These are phyloP conservation scores for Candida palmyrensis DNA, from an alignment of 805 yeast genomes.

Conservation along the genomic window DNA sequence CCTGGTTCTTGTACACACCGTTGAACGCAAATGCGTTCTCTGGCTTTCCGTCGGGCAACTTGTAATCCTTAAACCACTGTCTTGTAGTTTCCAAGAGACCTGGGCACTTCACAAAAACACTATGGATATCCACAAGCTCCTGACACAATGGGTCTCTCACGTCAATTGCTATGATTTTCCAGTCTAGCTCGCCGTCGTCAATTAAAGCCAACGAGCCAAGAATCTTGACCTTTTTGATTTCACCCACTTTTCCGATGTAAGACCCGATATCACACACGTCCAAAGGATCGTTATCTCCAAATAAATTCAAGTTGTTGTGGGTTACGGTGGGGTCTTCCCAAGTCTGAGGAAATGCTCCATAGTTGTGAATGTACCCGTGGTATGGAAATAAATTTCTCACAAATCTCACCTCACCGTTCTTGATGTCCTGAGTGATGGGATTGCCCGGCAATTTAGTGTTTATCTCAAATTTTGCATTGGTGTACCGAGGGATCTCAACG, in stretches of 20 bases:
- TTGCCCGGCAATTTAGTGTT: slow-evolving; percentile 52
- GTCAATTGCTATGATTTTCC: slow-evolving; percentile 90
- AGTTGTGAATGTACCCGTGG: slow-evolving; percentile 82
- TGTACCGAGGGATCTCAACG: slow-evolving; percentile 56
- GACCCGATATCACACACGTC: slow-evolving; percentile 86
- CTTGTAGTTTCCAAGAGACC: slow-evolving; percentile 90
- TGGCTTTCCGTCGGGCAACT: slow-evolving; percentile 97
- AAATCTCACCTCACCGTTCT: slow-evolving; percentile 70
- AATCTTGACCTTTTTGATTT: slow-evolving; percentile 83
- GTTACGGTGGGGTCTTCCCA: slow-evolving; percentile 89
- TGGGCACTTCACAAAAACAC: slow-evolving; percentile 85
- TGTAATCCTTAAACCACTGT: slow-evolving; percentile 98
- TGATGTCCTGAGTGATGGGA: slow-evolving; percentile 77
- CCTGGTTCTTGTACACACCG: slow-evolving; percentile 84
- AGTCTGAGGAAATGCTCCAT: slow-evolving; percentile 88
- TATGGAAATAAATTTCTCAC: slow-evolving; percentile 77
- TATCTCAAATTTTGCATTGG: slow-evolving; percentile 81
- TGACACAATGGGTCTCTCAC: slow-evolving; percentile 80
- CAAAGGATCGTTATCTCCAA: slow-evolving; percentile 44
- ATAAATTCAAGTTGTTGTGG: slow-evolving; percentile 37
- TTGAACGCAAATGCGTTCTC: slow-evolving; percentile 95
- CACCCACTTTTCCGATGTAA: slow-evolving; percentile 59
- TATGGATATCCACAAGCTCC: slow-evolving; percentile 84
- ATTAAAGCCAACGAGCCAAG: slow-evolving; percentile 92
- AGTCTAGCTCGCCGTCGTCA: slow-evolving; percentile 88